Percentiles rank a stretch among this genome's conserved stretches.
phyloP scores from a whole-genome alignment of 768 basidiomycete genomes.

The Gloeopeniophorella convolvens region DNA sequence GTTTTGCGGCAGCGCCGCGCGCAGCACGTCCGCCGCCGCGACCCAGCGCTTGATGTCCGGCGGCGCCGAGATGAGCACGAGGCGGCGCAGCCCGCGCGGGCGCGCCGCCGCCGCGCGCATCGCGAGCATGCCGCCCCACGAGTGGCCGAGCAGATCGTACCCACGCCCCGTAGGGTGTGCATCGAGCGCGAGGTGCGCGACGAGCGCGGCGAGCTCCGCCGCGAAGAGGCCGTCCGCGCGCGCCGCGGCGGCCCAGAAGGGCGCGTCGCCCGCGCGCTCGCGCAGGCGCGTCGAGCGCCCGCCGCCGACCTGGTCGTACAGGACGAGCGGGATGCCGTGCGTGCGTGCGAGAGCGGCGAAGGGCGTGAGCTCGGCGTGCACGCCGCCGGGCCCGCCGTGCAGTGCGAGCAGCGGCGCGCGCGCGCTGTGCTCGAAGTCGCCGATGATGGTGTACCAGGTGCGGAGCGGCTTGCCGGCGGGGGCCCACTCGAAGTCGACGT shows the following conservation, averaged over 20 bases:
- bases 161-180: conserved; percentile 32
- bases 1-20: conserved; percentile 27
- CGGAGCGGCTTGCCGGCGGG: too few relatives aligned
- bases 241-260: conserved; percentile 45
- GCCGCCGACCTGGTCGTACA: conserved; percentile 49
- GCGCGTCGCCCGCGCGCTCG: conserved; percentile 33
- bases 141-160: not conserved
- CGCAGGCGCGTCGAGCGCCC: conserved; percentile 50
- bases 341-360: conserved; percentile 34
- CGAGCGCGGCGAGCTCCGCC: conserved; percentile 43
- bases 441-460: too few relatives aligned
- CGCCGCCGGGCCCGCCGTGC: conserved; percentile 49
- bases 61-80: conserved; percentile 27
- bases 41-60: conserved; percentile 28
- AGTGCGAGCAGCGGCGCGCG: conserved; percentile 41
- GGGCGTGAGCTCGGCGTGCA: conserved; percentile 36
- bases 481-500: too few relatives aligned
- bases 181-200: too few relatives aligned
- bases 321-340: conserved; percentile 39
- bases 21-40: conserved; percentile 22
- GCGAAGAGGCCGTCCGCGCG: too few relatives aligned
- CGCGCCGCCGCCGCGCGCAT: conserved; percentile 24
- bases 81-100: conserved; percentile 28
- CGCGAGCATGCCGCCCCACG: conserved; percentile 42
- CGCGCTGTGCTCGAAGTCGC: conserved; percentile 33